Percentiles rank a stretch among this genome's conserved stretches.
Evolutionary conservation across 208 protist species (phyloP).

Genomic region (Naegleria fowleri): DNA sequence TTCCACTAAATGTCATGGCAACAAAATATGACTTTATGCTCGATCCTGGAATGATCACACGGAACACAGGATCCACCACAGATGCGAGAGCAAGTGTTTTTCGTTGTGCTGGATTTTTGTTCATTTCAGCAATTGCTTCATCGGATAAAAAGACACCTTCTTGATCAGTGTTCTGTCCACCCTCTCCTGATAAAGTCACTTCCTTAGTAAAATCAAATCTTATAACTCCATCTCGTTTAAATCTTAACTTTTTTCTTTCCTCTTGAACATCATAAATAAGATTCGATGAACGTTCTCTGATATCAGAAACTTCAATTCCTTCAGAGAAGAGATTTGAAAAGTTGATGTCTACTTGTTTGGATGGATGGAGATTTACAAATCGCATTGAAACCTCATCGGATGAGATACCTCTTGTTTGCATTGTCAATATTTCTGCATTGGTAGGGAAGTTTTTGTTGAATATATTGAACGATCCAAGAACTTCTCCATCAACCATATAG

Average conservation of each 20-base stretch:
- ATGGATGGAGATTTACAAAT: slow-evolving; percentile 16
- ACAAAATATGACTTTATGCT: background rate
- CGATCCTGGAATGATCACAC: background rate
- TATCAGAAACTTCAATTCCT: background rate
- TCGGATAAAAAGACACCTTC: slow-evolving; percentile 20
- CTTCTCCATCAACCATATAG: background rate
- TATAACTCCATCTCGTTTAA: background rate
- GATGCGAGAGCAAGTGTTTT: background rate
- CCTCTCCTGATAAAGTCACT: background rate
- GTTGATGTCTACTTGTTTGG: background rate
- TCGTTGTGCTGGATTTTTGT: background rate
- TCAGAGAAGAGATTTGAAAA: background rate
- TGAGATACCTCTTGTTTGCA: background rate
- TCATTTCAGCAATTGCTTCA: slow-evolving; percentile 1
- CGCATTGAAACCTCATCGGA: background rate
- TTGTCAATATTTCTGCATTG: background rate
- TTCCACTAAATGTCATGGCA: background rate
- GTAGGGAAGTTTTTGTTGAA: background rate
- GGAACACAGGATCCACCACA: background rate
- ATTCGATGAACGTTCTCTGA: background rate
- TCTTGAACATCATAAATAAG: background rate
- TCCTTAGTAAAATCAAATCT: slow-evolving; percentile 16
- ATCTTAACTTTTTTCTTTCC: background rate
- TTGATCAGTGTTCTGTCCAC: slow-evolving; percentile 4
- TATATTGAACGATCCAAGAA: background rate